phyloP scores from a whole-genome alignment of 1,284 basidiomycete genomes.

The Boletellus deceptivus region DNA sequence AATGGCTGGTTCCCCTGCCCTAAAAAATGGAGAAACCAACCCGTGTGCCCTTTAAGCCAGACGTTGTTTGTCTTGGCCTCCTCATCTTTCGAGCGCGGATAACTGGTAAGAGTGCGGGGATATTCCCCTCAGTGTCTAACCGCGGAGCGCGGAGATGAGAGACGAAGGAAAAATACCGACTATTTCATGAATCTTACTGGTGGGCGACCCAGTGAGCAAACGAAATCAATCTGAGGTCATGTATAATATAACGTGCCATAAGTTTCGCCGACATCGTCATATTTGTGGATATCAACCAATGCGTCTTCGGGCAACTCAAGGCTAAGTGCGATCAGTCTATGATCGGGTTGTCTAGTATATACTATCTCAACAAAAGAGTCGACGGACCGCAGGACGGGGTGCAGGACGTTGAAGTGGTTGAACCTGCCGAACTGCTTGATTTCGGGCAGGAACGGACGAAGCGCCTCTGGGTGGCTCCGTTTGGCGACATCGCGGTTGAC shows the following conservation, averaged over 20 bases:
- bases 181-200: conserved; percentile 49
- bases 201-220: conserved; percentile 15
- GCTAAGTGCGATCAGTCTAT: conserved; percentile 53
- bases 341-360: not conserved
- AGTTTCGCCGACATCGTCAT: conserved; percentile 42
- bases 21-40: conserved; percentile 31
- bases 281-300: conserved; percentile 52
- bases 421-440: conserved; percentile 50
- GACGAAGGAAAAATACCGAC: conserved; percentile 18
- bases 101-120: conserved; percentile 24
- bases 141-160: no score
- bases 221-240: not conserved
- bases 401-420: conserved; percentile 50
- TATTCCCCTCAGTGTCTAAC: no score
- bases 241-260: conserved; percentile 38
- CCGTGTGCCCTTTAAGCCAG: conserved; percentile 64
- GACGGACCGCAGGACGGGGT: conserved; percentile 47
- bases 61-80: conserved; percentile 53
- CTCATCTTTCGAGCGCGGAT: conserved; percentile 50
- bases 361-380: not conserved
- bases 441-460: conserved; percentile 58
- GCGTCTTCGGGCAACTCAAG: conserved; percentile 60
- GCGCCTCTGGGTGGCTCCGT: conserved; percentile 45
- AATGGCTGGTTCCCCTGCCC: not conserved
- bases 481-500: conserved; percentile 49